Conservation (phyloP, 2,329 filamentous ascomycete species). For the Aspergillus neoniger region DNA sequence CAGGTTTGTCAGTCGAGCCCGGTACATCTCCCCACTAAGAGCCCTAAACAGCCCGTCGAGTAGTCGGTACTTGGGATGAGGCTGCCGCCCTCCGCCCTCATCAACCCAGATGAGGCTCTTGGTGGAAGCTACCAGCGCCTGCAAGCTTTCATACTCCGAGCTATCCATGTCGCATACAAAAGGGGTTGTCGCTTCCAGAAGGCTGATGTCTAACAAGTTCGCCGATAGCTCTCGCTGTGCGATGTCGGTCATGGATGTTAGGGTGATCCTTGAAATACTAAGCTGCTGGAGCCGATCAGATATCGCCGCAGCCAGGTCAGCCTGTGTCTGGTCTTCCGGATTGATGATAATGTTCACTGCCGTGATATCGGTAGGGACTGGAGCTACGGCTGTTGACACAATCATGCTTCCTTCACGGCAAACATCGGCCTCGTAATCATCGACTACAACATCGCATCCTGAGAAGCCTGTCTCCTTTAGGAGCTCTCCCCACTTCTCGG, state of each 20-base stretch:
- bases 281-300: neutral
- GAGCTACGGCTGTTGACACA: slow-evolving; percentile 13
- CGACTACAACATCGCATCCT: slow-evolving; percentile 19
- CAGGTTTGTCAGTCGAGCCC: slow-evolving; percentile 4
- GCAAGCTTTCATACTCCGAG: slow-evolving; percentile 1
- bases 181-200: slow-evolving; percentile 8
- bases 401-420: slow-evolving; percentile 16
- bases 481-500: slow-evolving; percentile 11
- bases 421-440: slow-evolving; percentile 15
- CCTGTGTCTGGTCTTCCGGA: neutral
- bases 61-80: slow-evolving; percentile 12
- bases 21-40: slow-evolving; percentile 9
- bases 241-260: neutral
- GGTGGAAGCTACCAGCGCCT: slow-evolving; percentile 1
- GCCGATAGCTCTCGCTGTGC: neutral
- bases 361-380: neutral
- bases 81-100: slow-evolving; percentile 11
- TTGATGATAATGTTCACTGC: slow-evolving; percentile 2
- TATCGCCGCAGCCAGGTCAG: neutral
- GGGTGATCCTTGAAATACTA: neutral
- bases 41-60: slow-evolving; percentile 16
- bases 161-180: slow-evolving; percentile 7
- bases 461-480: slow-evolving; percentile 19
- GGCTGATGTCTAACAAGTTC: slow-evolving; percentile 1
- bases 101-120: slow-evolving; percentile 14